phyloP scores from a whole-genome alignment of 495 filamentous ascomycete species.

The Aspergillus coremiiformis region DNA sequence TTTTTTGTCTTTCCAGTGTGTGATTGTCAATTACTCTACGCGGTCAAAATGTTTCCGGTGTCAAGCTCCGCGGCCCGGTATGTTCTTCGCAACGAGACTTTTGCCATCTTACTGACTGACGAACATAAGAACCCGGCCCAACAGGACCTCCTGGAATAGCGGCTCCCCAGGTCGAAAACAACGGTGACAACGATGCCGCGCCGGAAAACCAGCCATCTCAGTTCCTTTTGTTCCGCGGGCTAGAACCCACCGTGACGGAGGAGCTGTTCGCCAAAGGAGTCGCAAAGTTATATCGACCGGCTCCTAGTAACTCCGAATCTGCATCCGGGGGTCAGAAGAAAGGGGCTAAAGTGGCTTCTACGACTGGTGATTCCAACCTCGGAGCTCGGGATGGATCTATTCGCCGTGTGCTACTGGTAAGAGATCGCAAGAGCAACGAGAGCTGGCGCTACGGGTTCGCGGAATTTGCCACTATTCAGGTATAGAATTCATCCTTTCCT shows the following conservation, averaged over 20 bases:
- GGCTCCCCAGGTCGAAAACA: conserved; percentile 44
- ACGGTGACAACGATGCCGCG: conserved; percentile 74
- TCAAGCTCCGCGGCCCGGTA: conserved; percentile 62
- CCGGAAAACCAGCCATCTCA: conserved; percentile 69
- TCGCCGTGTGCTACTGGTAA: conserved; percentile 69
- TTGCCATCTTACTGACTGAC: conserved; percentile 9
- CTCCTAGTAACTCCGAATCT: conserved; percentile 15
- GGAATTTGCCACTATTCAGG: conserved; percentile 65
- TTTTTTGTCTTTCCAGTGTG: conserved; percentile 46
- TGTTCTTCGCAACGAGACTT: conserved; percentile 24
- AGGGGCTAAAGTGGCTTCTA: conserved; percentile 64
- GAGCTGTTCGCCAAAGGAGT: conserved; percentile 72
- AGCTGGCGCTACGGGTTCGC: conserved; percentile 87
- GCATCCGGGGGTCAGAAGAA: conserved; percentile 34
- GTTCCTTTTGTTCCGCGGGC: conserved; percentile 67
- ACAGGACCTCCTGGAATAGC: conserved; percentile 28
- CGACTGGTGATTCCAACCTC: conserved; percentile 61
- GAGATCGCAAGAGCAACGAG: conserved; percentile 65
- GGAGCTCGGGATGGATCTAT: conserved; percentile 73
- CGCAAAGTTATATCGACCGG: conserved; percentile 64
- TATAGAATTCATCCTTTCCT: conserved; percentile 13
- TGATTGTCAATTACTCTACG: conserved; percentile 62
- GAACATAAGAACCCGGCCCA: conserved; percentile 16
- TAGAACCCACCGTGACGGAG: conserved; percentile 70
- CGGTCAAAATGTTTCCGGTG: conserved; percentile 68